Evolutionary conservation across 148 eudicot species (phyloP).

Genomic region (Rhododendron simsii): DNA sequence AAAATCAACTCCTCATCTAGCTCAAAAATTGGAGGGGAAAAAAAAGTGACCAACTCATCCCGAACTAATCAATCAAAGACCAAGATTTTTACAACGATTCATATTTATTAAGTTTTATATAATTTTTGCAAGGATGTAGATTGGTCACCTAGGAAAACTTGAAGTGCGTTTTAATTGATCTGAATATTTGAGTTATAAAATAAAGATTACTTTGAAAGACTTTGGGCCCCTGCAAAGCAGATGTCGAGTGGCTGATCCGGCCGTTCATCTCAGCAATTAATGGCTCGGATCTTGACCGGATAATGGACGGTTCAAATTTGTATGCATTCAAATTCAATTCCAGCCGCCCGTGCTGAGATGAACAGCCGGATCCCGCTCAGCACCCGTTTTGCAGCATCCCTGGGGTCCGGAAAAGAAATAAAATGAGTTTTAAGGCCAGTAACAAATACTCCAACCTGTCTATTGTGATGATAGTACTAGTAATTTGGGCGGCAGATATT

Average conservation of each 20-base stretch:
- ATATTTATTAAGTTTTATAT: background rate
- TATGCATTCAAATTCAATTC: rapidly evolving
- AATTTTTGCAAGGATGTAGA: background rate
- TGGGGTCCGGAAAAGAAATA: too few species aligned
- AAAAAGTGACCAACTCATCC: too few species aligned
- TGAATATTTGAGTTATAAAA: background rate
- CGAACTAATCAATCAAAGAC: background rate
- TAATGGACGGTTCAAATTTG: too few species aligned
- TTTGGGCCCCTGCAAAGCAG: too few species aligned
- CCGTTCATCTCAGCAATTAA: rapidly evolving
- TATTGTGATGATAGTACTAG: background rate
- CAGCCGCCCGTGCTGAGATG: too few species aligned
- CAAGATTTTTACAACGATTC: background rate
- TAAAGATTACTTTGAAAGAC: background rate
- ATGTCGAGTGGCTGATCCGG: rapidly evolving
- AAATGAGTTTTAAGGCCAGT: too few species aligned
- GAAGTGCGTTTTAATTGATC: background rate
- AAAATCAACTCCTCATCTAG: too few species aligned
- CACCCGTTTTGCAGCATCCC: too few species aligned
- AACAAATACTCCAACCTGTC: too few species aligned
- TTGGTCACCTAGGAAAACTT: background rate
- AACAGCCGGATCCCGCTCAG: too few species aligned
- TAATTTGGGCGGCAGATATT: background rate
- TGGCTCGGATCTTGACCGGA: too few species aligned
- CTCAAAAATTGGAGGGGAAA: too few species aligned